These are phyloP conservation scores for Chaetothyriales sp. DNA, from an alignment of 2,329 filamentous ascomycete genomes.

Conservation along the genomic window DNA sequence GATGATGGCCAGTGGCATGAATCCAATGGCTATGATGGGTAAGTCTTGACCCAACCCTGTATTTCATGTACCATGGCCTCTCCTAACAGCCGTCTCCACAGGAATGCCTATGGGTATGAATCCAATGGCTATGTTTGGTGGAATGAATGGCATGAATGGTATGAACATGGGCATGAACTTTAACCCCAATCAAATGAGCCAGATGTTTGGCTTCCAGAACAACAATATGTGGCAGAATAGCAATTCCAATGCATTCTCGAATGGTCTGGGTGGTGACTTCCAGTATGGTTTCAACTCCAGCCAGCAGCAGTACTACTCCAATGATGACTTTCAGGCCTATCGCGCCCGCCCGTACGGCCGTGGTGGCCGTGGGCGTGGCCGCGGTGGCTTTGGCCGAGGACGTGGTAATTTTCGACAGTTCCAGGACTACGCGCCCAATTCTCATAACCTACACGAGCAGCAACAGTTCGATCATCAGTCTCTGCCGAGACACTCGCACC, in stretches of 20 bases:
- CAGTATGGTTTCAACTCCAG: conserved; percentile 69
- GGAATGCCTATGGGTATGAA: conserved; percentile 60
- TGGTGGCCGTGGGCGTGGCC: conserved; percentile 47
- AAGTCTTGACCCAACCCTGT: conserved; percentile 26
- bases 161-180: conserved; percentile 60
- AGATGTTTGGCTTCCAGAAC: conserved; percentile 67
- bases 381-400: conserved; percentile 34
- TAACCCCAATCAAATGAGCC: conserved; percentile 42
- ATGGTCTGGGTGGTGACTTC: conserved; percentile 70
- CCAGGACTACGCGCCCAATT: conserved; percentile 10
- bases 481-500: background rate
- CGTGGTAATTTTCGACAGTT: conserved; percentile 23
- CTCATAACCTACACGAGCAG: conserved; percentile 7
- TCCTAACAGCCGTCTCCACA: conserved; percentile 21
- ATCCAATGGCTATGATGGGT: conserved; percentile 55
- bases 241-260: conserved; percentile 62
- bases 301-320: conserved; percentile 47
- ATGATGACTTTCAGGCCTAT: conserved; percentile 55
- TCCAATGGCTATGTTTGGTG: conserved; percentile 35
- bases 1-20: conserved; percentile 31
- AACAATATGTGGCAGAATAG: conserved; percentile 66
- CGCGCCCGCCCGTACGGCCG: conserved; percentile 55
- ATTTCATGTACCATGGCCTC: background rate
- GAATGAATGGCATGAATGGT: conserved; percentile 75
- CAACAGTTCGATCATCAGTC: conserved; percentile 8